phyloP scores from a whole-genome alignment of 805 yeast genomes.

The Ogataea naganishii region DNA sequence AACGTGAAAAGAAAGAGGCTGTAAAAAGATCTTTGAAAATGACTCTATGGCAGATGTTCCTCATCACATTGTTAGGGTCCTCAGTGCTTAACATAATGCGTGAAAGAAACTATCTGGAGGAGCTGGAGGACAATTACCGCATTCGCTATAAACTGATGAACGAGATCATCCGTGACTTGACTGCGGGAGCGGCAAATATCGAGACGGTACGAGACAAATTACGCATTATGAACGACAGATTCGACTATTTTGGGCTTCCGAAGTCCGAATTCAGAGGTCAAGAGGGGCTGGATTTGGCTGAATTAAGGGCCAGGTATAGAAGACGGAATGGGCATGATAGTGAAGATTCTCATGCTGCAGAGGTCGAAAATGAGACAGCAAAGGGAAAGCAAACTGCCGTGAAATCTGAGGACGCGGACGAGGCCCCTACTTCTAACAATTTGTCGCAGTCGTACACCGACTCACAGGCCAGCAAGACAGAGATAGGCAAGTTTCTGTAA shows the following conservation, averaged over 20 bases:
- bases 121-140: conserved; percentile 28
- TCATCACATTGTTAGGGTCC: conserved; percentile 24
- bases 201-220: conserved; percentile 35
- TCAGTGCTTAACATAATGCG: conserved; percentile 40
- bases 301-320: conserved; percentile 10
- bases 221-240: conserved; percentile 31
- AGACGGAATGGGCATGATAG: conserved; percentile 1
- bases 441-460: too few relatives aligned
- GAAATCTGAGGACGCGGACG: background rate
- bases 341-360: too few relatives aligned
- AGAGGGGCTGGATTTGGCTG: conserved; percentile 5
- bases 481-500: too few relatives aligned
- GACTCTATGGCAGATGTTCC: conserved; percentile 23
- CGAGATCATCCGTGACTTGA: conserved; percentile 23
- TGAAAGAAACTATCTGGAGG: conserved; percentile 34
- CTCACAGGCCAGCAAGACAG: too few relatives aligned
- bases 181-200: conserved; percentile 13
- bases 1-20: conserved; percentile 10
- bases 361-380: too few relatives aligned
- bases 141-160: conserved; percentile 26
- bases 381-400: too few relatives aligned
- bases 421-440: background rate
- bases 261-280: conserved; percentile 10
- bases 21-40: conserved; percentile 20
- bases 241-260: conserved; percentile 23